Conservation (phyloP, 257 asterid genomes). For the Misopates orontium region DNA sequence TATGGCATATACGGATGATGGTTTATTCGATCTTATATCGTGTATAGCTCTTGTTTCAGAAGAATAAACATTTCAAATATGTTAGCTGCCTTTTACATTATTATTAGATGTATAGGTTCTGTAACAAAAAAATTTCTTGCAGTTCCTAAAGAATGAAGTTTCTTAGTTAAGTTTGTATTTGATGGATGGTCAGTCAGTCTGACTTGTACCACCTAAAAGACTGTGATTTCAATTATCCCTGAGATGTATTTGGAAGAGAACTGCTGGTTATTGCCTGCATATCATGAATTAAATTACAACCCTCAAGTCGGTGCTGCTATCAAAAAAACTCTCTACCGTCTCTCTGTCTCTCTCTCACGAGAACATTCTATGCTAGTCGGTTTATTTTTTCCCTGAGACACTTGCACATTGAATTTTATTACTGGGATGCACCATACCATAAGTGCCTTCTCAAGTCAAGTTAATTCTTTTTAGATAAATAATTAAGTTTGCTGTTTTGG, state of each 20-base stretch:
- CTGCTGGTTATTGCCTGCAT: not conserved
- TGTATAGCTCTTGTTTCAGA: not conserved
- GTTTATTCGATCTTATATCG: too few relatives aligned
- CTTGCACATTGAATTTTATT: not conserved
- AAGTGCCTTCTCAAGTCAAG: not conserved
- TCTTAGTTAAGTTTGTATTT: not conserved
- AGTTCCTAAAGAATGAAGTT: not conserved
- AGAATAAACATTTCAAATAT: not conserved
- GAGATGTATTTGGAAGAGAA: not conserved
- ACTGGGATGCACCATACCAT: not conserved
- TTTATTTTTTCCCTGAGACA: not conserved
- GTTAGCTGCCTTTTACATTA: not conserved
- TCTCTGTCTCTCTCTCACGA: not conserved
- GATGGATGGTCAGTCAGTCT: not conserved
- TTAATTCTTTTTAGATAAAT: not conserved
- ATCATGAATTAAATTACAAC: not conserved
- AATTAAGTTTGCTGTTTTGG: conserved; percentile 5
- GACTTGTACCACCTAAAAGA: not conserved
- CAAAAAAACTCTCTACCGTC: too few relatives aligned
- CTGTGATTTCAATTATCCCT: not conserved
- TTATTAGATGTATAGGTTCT: not conserved
- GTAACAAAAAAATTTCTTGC: not conserved
- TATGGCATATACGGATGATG: not conserved
- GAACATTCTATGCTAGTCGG: not conserved
- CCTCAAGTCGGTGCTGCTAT: not conserved